Evolutionary conservation across 768 basidiomycete genomes (phyloP).

Genomic region (Tylopilus rubrobrunneus): DNA sequence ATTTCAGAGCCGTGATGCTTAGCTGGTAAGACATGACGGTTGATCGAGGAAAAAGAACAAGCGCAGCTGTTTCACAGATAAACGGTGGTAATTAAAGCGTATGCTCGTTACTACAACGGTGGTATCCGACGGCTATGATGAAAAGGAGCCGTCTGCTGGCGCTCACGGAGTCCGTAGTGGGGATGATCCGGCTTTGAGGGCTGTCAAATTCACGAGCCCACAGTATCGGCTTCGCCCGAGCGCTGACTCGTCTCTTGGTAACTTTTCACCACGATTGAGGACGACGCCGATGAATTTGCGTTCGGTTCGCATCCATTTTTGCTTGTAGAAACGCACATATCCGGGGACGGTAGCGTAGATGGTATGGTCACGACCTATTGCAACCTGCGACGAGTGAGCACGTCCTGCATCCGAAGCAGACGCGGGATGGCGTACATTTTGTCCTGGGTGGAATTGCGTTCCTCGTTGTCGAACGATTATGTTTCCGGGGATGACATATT

Average conservation of each 20-base stretch:
- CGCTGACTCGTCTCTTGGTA: constrained; percentile 75
- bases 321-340: constrained; percentile 90
- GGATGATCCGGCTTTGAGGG: constrained; percentile 16
- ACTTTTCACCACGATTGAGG: constrained; percentile 72
- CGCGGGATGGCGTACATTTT: constrained; percentile 61
- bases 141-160: too few species aligned
- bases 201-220: constrained; percentile 66
- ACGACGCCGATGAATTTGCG: constrained; percentile 85
- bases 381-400: constrained; percentile 52
- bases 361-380: constrained; percentile 92
- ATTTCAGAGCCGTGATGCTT: constrained; percentile 37
- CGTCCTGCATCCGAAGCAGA: neutral
- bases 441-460: constrained; percentile 88
- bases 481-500: constrained; percentile 89
- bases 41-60: neutral
- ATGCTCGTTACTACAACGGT: constrained; percentile 16
- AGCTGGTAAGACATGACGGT: constrained; percentile 35
- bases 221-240: constrained; percentile 84
- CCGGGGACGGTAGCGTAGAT: constrained; percentile 88
- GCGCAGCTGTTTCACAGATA: neutral
- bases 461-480: constrained; percentile 96
- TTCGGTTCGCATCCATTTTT: constrained; percentile 68
- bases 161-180: constrained; percentile 8
- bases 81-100: constrained; percentile 14
- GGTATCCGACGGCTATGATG: constrained; percentile 1